These are phyloP conservation scores for Macrolepiota albuminosa DNA, from an alignment of 768 basidiomycete species.

Conservation along the genomic window DNA sequence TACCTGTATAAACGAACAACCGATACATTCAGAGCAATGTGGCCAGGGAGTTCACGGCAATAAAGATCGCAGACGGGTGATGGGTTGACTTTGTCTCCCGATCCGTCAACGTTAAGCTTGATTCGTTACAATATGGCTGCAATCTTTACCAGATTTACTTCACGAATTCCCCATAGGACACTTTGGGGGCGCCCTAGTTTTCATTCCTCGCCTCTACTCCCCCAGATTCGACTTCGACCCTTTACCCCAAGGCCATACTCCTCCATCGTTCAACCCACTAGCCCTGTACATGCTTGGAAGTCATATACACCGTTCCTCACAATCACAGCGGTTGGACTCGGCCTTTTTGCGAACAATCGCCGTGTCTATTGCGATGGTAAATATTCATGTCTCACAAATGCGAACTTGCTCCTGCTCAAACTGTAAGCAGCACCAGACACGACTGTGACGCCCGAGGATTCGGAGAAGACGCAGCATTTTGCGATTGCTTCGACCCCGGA, in stretches of 20 bases:
- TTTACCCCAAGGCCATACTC: background rate
- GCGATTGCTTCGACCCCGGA: background rate
- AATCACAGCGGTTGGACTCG: conserved; percentile 39
- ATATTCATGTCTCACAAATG: background rate
- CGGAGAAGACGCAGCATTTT: background rate
- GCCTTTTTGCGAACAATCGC: conserved; percentile 31
- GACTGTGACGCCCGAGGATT: conserved; percentile 7
- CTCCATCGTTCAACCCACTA: background rate
- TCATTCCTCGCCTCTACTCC: background rate
- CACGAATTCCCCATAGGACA: conserved; percentile 1
- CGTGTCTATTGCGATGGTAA: conserved; percentile 52
- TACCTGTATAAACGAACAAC: background rate
- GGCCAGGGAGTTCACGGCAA: background rate
- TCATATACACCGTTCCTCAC: conserved; percentile 18
- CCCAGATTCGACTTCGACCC: conserved; percentile 8
- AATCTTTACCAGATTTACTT: conserved; percentile 2
- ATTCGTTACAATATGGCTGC: background rate
- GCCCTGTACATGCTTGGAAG: conserved; percentile 3
- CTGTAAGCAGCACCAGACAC: background rate
- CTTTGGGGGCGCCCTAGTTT: background rate
- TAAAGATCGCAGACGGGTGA: background rate
- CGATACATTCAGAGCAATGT: background rate
- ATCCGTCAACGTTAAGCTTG: background rate
- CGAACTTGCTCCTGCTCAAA: conserved; percentile 4
- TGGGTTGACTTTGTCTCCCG: background rate